phyloP scores from a whole-genome alignment of 2,329 filamentous ascomycete genomes.

The Zymoseptoria passerinii region DNA sequence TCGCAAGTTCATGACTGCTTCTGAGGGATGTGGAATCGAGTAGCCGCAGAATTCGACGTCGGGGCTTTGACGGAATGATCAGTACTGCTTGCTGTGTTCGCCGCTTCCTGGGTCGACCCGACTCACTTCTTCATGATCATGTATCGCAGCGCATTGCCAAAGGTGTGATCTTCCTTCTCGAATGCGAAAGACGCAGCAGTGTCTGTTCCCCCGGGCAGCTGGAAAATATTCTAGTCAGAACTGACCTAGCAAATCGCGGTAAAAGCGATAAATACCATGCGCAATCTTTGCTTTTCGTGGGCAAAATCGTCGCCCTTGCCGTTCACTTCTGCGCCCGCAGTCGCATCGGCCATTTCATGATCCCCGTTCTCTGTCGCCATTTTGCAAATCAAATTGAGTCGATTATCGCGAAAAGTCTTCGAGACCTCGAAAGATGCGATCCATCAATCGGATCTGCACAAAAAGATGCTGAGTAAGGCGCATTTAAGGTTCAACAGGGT shows the following conservation, averaged over 20 bases:
- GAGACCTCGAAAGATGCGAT: not conserved
- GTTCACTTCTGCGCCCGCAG: constrained; percentile 39
- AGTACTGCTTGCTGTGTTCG: not conserved
- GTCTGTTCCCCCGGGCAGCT: constrained; percentile 77
- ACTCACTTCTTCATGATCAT: constrained; percentile 97
- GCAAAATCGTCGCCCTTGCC: constrained; percentile 27
- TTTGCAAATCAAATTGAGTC: not conserved
- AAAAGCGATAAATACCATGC: constrained; percentile 28
- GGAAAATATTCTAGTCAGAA: not conserved
- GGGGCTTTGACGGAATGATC: constrained; percentile 49
- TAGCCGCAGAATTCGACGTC: constrained; percentile 98
- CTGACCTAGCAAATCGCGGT: not conserved
- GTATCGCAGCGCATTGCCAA: constrained; percentile 88
- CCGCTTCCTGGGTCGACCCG: not conserved
- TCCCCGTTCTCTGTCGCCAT: constrained; percentile 23
- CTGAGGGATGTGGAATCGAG: constrained; percentile 92
- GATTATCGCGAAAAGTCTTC: not conserved
- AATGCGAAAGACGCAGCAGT: constrained; percentile 94
- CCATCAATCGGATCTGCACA: not conserved
- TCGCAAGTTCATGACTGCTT: constrained; percentile 91
- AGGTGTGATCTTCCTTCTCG: constrained; percentile 83
- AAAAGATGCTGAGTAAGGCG: constrained; percentile 7
- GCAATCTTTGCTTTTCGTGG: constrained; percentile 37
- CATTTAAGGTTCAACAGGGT: constrained; percentile 8
- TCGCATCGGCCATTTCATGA: constrained; percentile 30